Base-by-base conservation (phyloP, 352 stramenopile species). In the Globisporangium nodosum region DNA sequence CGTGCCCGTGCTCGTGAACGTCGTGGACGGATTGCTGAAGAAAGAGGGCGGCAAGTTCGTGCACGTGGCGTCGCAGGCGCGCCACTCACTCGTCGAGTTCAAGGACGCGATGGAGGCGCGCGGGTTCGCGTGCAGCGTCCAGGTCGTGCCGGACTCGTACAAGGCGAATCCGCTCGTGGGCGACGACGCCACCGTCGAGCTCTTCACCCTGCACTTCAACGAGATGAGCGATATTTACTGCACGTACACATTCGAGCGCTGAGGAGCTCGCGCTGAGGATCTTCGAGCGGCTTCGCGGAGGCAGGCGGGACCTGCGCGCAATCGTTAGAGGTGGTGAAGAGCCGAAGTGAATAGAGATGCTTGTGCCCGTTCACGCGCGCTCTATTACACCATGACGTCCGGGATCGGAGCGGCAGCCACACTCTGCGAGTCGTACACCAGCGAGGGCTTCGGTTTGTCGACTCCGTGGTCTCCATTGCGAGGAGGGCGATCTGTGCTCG, bases 141-240 rank as follows among this genome's bases (percentile, higher is more conserved):
- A 88, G 39, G 70, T 89, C 60, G 81, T 93, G 11, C 81, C 80
- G 11, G 84, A 96, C 47, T 66, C 73, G 20, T 94, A 92, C 74
- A 94, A 96, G 67, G 69, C 59, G n/a, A 96, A 96, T 56, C 86
- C 86, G 27, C 60, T 96, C 13, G 82, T 92, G 3, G 75, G 78
- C 52, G 73, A 80, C 39, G 78, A 88, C 24, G 74, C 77, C 1
- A 69, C 71, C 1, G 66, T 85, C 20, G 80, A 91, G 66, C 65
- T 94, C 31, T 94, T 94, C 49, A 66, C 84, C 60, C 62, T 96
- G 55, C 86, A 96, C 61, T 96, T 96, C 67, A 93, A 93, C 73
- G 86, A 96, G 61, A 93, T 96, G 86, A 88, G 76, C 63, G 85
- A 94, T 65, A 76, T 85, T 63, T 94, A 94, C 69, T 91, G 81